Base-by-base conservation (phyloP, 805 yeast species). In the Cyberlindnera japonica region DNA sequence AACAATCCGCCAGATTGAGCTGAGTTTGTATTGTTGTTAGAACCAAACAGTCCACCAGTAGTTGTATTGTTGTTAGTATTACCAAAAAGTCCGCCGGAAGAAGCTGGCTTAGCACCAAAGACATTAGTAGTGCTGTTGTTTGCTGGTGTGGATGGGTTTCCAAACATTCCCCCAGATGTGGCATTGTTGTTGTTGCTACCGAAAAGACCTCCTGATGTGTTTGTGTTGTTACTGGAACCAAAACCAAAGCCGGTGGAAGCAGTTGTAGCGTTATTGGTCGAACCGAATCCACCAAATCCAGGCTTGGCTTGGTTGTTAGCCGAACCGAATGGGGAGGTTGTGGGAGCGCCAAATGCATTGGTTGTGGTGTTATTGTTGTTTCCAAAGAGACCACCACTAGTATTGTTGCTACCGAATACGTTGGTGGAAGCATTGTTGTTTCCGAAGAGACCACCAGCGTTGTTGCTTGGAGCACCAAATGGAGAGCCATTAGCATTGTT, bases 31-130 rank as follows among this genome's bases (percentile, higher is more conserved):
- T 47, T 47, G 29, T 37, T 28, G 38, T 22, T 35, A 4, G 31
- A 18, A 19, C 51, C 51, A 40, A 49, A 49, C 26, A 51, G 35
- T 17, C 53, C 53, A 31, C 52, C 50, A 10, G 47, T 18, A 10
- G 51, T 43, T 16, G 41, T 39, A 3, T 44, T 40, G 21, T 48
- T 49, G 27, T 29, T 26, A 7, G 45, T 54, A 27, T 59, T 53
- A 17, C 78, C 78, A 53, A 74, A 75, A 25, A 64, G 54, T 6
- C 72, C 69, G 21, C 65, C 68, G 17, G 60, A 58, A 11, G 64
- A 51, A 11, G 53, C 38, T 17, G 44, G 44, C 37, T 50, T 47
- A 7, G 51, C 48, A 17, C 56, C 56, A 36, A 53, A 53, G 9
- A 75, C 41, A 68, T 57, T 47, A 4, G 48, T 40, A 4, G 55